Conservation (phyloP, 2,329 filamentous ascomycete species). For the Ceratocystis papillata region DNA sequence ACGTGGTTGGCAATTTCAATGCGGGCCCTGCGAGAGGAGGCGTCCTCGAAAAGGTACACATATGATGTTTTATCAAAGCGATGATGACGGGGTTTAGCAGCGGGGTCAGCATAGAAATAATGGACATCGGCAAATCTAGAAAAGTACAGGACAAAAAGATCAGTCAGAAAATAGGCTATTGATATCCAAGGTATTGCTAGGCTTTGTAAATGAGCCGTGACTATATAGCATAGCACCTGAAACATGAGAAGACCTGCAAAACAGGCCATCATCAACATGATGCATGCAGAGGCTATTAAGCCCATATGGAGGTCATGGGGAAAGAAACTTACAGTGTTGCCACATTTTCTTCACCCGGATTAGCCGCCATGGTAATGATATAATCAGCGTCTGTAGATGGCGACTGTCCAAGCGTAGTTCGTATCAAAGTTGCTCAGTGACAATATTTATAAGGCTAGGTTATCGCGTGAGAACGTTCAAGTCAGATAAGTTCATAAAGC, state of each 20-base stretch:
- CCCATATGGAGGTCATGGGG: not conserved
- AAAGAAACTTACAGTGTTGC: slow-evolving; percentile 38
- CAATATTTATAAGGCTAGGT: not conserved
- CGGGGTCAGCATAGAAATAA: slow-evolving; percentile 64
- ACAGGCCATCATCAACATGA: not conserved
- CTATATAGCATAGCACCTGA: not conserved
- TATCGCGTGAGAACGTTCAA: not conserved
- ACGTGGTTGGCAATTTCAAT: slow-evolving; percentile 67
- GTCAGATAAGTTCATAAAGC: not conserved
- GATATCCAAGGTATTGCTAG: not conserved
- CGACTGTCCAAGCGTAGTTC: not conserved
- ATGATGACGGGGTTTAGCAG: slow-evolving; percentile 59
- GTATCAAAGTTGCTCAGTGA: not conserved
- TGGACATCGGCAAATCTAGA: slow-evolving; percentile 65
- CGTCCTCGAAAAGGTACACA: slow-evolving; percentile 68
- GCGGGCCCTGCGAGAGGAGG: slow-evolving; percentile 54
- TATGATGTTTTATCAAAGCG: slow-evolving; percentile 72
- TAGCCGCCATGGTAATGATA: slow-evolving; percentile 35
- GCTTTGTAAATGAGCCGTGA: not conserved
- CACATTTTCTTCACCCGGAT: slow-evolving; percentile 42
- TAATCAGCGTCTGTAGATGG: not conserved
- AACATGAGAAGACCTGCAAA: slow-evolving; percentile 7
- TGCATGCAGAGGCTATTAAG: not conserved
- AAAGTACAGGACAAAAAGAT: slow-evolving; percentile 10
- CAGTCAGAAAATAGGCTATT: not conserved